Base-by-base conservation (phyloP, 345 rosid genomes). In the Microcos paniculata region DNA sequence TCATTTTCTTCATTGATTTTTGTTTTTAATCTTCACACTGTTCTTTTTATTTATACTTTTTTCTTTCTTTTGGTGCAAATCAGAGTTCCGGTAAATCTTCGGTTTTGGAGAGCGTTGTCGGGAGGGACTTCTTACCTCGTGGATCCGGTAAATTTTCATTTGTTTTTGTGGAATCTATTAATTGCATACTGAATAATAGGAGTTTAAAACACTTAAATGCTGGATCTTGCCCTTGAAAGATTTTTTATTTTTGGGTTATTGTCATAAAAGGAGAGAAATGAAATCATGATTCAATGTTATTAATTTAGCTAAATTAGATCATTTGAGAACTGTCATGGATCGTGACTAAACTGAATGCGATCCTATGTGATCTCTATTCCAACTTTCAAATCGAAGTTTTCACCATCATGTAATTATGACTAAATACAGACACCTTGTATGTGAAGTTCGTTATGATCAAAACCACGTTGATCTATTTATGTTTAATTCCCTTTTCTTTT, bases 41-140 rank as follows among this genome's bases (percentile, higher is more conserved):
- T 30, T 77, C 40, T 70, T 58, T 80, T 56, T 38, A 2, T 15
- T n/a, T 72, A 58, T 61, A 16, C 55, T 57, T 53, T 71, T 75
- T 72, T 72, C 72, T 67, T 40, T 16, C 21, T 72, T 68, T 73
- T 16, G 57, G 19, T 26, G 49, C 56, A 74, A 62, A 79, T 62
- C 74, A 94, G 97, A 96, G 99, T 83, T 96, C 98, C 0, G 98
- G 99, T 43, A 96, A 96, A 82, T 96, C 98, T 62, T 96, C 99
- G 13, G 98, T 96, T 72, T 84, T 92, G 71, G 99, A 96, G 82
- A 96, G 97, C 82, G 92, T 96, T 9, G 99, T 94, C 15, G 97
- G 99, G 72, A 89, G 99, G 75, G 99, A 96, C 72, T 94, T 96
- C 80, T 84, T 94, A 80, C 99, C 99, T 79, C 97, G 98, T 83